Conservation (phyloP, 2,329 filamentous ascomycete species). For the Teratosphaeria epicoccoides region DNA sequence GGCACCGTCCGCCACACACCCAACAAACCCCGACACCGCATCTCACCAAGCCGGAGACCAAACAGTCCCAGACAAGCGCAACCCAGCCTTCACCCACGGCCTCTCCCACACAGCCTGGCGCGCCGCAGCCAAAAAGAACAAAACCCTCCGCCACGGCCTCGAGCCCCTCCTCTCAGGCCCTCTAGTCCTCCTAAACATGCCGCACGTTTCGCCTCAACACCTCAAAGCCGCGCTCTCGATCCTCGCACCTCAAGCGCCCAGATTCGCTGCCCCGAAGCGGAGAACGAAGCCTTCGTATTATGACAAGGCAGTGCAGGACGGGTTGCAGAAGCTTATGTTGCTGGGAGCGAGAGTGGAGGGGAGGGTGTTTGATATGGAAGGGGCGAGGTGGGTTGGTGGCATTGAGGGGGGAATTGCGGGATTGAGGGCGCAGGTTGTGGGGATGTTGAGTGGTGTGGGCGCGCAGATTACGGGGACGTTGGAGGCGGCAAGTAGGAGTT, state of each 20-base stretch:
- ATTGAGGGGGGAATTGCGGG: slow-evolving; percentile 75
- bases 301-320: slow-evolving; percentile 67
- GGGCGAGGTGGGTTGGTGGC: slow-evolving; percentile 58
- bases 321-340: slow-evolving; percentile 75
- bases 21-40: slow-evolving; percentile 21
- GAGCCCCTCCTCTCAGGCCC: slow-evolving; percentile 72
- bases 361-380: slow-evolving; percentile 67
- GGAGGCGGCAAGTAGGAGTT: slow-evolving; percentile 65
- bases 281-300: slow-evolving; percentile 70
- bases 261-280: slow-evolving; percentile 68
- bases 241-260: slow-evolving; percentile 58
- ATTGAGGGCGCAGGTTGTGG: slow-evolving; percentile 69
- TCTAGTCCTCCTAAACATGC: slow-evolving; percentile 68
- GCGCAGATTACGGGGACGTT: slow-evolving; percentile 66
- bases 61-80: slow-evolving; percentile 29
- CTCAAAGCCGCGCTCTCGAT: slow-evolving; percentile 71
- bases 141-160: slow-evolving; percentile 51
- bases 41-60: slow-evolving; percentile 26
- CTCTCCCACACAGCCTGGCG: slow-evolving; percentile 47
- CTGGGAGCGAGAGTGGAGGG: slow-evolving; percentile 81
- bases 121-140: slow-evolving; percentile 31
- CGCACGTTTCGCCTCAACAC: slow-evolving; percentile 71
- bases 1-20: slow-evolving; percentile 1
- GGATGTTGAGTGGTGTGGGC: slow-evolving; percentile 69
- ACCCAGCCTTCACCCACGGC: slow-evolving; percentile 48